Base-by-base conservation (phyloP, 2,329 filamentous ascomycete species). In the Alternaria hordeiaustralica region DNA sequence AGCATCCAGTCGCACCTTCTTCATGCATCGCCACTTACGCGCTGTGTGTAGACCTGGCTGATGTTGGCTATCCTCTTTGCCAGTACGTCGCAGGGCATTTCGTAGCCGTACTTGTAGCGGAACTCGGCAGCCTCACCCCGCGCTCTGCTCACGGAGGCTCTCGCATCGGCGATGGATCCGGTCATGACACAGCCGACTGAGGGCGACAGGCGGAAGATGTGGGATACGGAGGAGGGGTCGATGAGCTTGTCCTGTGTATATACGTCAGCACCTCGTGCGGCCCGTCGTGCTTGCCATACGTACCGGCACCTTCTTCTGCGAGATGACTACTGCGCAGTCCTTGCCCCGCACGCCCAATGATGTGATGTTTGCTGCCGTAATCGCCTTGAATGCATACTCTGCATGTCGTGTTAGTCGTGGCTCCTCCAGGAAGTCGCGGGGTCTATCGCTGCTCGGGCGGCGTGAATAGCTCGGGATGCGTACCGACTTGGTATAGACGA, bases 361-460 rank as follows among this genome's bases (percentile, higher is more conserved):
- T 87, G 97, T 99, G 85, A 99, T 98, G 84, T 98, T 98, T 74
- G 96, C 96, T 66, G 96, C 95, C 74, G 96, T 99, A 84, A 99
- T 99, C 63, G 96, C 96, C 87, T 99, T 99, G 90, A 99, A 99
- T 75, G 96, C 96, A 95, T 99, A 99, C 88, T 99, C 96, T 98
- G 80, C 44, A 4, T 21, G 5, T 21, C 55, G 50, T 56, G 55
- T 54, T 23, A 25, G 25, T 74, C 65, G 61, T 61, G 26, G 20
- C 15, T 20, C 11, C 15, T 21, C 8, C 25, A 47, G n/a, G 21
- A 50, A 47, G 45, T 44, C 25, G 50, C 26, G 47, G 44, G 49
- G 64, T 46, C 23, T 33, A 6, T 41, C 18, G 6, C 33, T 21
- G 44, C 28, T 23, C 6, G 20, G 15, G 33, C 55, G 46, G 46